Conservation (phyloP, 1,284 basidiomycete species). For the Tilletiopsis washingtonensis region DNA sequence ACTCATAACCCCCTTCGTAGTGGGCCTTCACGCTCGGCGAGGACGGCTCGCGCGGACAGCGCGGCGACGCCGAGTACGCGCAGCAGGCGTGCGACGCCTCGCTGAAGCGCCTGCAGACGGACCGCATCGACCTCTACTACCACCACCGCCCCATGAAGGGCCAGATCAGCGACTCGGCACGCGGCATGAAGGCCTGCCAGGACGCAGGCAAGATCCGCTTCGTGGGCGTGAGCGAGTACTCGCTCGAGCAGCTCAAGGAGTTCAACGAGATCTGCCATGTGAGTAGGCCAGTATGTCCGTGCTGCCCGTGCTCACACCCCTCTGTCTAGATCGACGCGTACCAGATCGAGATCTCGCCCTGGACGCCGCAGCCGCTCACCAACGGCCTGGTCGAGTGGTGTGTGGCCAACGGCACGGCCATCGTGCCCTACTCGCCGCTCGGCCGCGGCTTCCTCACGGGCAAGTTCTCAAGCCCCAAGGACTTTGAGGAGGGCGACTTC, state of each 20-base stretch:
- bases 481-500: conserved; percentile 25
- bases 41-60: conserved; percentile 8
- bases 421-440: conserved; percentile 28
- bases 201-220: conserved; percentile 63
- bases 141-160: conserved; percentile 55
- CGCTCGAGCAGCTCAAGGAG: conserved; percentile 18
- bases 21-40: conserved; percentile 39
- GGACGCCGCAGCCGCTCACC: conserved; percentile 33
- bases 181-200: conserved; percentile 61
- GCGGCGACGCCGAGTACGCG: conserved; percentile 38
- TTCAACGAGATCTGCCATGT: conserved; percentile 29
- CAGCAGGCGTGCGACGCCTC: conserved; percentile 43
- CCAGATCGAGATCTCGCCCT: conserved; percentile 53
- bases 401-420: conserved; percentile 14
- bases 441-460: conserved; percentile 30
- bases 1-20: no score
- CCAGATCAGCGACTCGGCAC: not conserved
- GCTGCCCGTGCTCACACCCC: no score
- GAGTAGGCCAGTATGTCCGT: no score
- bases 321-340: conserved; percentile 49
- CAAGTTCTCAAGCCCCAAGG: conserved; percentile 12
- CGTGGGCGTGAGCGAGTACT: conserved; percentile 58
- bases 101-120: conserved; percentile 42
- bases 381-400: conserved; percentile 35
- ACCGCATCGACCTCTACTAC: conserved; percentile 50